Evolutionary conservation across 2,329 filamentous ascomycete species (phyloP).

Genomic region (Aspergillus ustus): DNA sequence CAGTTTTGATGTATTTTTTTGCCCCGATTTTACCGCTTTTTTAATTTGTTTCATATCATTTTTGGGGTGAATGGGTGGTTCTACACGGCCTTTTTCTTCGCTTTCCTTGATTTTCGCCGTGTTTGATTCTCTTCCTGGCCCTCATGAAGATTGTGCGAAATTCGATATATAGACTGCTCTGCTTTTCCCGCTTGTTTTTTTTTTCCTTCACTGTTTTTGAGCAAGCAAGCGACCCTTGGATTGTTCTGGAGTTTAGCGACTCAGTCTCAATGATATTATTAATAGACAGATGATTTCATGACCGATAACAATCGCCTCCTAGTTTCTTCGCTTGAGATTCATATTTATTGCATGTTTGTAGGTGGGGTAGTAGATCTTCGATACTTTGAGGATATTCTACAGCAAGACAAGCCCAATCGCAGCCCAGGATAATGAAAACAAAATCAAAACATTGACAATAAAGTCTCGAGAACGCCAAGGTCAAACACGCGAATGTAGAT

Average conservation of each 20-base stretch:
- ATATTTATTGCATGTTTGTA: not conserved
- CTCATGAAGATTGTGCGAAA: not conserved
- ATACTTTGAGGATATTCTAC: not conserved
- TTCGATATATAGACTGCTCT: not conserved
- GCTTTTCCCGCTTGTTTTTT: not conserved
- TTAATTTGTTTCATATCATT: slow-evolving; percentile 1
- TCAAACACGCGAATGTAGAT: not conserved
- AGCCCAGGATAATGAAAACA: not conserved
- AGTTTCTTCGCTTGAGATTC: not conserved
- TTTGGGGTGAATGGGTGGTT: not conserved
- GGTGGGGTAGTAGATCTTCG: not conserved
- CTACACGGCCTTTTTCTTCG: not conserved
- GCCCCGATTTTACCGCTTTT: slow-evolving; percentile 1
- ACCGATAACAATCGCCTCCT: not conserved
- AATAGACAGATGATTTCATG: slow-evolving; percentile 8
- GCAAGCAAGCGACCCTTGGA: not conserved
- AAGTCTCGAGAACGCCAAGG: not conserved
- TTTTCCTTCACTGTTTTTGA: not conserved
- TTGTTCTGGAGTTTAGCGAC: slow-evolving; percentile 5
- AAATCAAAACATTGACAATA: not conserved
- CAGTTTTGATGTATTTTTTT: slow-evolving; percentile 21
- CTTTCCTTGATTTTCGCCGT: not conserved
- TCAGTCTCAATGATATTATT: slow-evolving; percentile 9
- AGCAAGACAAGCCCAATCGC: not conserved
- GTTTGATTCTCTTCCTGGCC: not conserved